A percentile compares a stretch with the other conserved stretches of the same genome.
Conservation (phyloP, 2,329 filamentous ascomycete genomes). For the Hypoxylon sp. region DNA sequence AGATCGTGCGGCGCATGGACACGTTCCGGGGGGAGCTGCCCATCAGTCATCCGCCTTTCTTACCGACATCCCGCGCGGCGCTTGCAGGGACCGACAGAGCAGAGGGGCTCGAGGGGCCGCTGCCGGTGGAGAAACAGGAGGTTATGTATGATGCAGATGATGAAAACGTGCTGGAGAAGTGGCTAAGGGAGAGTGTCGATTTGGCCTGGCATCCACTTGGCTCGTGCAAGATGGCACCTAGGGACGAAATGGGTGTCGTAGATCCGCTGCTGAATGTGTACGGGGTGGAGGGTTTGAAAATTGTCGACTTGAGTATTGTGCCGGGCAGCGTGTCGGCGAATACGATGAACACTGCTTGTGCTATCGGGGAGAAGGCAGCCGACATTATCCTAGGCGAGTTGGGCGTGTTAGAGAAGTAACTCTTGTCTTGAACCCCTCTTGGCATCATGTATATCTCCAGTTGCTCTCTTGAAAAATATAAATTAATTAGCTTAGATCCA, state of each 20-base stretch:
- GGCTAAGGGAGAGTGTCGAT: neutral
- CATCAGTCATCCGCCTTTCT: slow-evolving; percentile 1
- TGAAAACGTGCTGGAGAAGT: slow-evolving; percentile 1
- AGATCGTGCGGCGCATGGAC: neutral
- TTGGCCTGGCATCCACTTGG: slow-evolving; percentile 3
- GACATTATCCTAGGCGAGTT: slow-evolving; percentile 4
- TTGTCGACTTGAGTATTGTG: slow-evolving; percentile 8
- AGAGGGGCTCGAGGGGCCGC: slow-evolving; percentile 2
- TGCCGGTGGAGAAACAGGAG: slow-evolving; percentile 2
- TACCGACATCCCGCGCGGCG: slow-evolving; percentile 1
- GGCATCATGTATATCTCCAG: neutral
- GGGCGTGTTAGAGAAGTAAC: neutral
- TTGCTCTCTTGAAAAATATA: slow-evolving; percentile 1
- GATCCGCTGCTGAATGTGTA: slow-evolving; percentile 3
- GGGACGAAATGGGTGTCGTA: slow-evolving; percentile 6
- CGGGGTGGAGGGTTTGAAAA: slow-evolving; percentile 1
- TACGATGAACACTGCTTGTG: slow-evolving; percentile 4
- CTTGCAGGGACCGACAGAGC: neutral
- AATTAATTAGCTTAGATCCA: too few species aligned
- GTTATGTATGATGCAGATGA: slow-evolving; percentile 2
- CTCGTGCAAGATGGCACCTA: slow-evolving; percentile 8
- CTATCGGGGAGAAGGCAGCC: neutral
- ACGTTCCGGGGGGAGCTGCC: neutral
- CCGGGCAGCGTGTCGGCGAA: slow-evolving; percentile 4
- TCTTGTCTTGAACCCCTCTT: neutral